Evolutionary conservation across 176 grass and related monocot species (phyloP), one percentile per base, ranked within the genome.

Genomic region (Phragmites australis): DNA sequence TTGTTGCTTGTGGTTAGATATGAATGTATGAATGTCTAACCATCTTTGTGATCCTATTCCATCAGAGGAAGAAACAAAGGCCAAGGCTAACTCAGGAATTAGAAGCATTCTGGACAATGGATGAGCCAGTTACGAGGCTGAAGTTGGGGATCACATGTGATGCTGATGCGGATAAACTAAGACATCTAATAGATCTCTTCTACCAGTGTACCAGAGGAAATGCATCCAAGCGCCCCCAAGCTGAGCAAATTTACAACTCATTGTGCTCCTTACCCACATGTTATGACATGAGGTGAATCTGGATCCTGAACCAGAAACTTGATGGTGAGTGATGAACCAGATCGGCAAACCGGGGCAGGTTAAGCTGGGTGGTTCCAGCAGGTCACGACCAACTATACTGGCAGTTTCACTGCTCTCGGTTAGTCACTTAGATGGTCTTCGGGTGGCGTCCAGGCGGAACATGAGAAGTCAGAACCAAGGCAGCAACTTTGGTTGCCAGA

Each of bases 21-120:
- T 84, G 1, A 71, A 67, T 81, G 65, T 79, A 49, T 79, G 4
- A 81, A 63, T 70, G 69, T 74, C 41, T 86, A 53, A 68, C 72
- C 23, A 34, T 76, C 21, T 63, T 81, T 15, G 60, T 61, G 56
- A 67, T 50, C 44, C 14, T 32, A 68, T 72, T 23, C 72, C 14
- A 66, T 83, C 76, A 94, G 93, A 80, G 91, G 86, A 89, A 87
- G 86, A 91, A 90, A 71, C 69, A 93, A 78, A 77, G 96, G 45
- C 96, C 96, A 68, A 94, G 88, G 70, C 75, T 98, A 81, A 91
- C 88, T 37, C 80, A 86, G 79, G 96, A 94, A 89, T 64, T 98
- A 69, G 96, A 95, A 65, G 81, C 86, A 25, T 89, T 95, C 70
- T 83, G 84, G 69, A 77, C 82, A 21, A 34, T 81, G 22, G 92